Evolutionary conservation across 345 rosid species (phyloP), one percentile per base, ranked within the genome.

Genomic region (Eucalyptus regnans): DNA sequence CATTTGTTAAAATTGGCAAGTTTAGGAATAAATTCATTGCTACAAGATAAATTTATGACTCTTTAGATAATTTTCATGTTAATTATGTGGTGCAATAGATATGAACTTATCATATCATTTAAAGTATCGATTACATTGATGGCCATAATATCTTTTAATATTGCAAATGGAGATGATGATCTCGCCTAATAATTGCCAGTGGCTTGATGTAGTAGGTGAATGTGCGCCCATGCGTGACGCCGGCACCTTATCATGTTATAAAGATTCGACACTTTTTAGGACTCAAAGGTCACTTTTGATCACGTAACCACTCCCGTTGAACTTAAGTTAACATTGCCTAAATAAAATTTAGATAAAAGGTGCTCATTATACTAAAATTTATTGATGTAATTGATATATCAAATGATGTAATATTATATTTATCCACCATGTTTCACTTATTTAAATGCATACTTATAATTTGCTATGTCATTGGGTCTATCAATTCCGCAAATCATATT

Each of bases 401-500:
- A 5, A 68, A 37, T 31, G 41, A 66, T 31, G 3, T 17, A 9
- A 16, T 8, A 16, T 68, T 31, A 16, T 71, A 33, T 33, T 33
- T 17, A 71, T 18, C 20, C 27, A 37, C 27, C 13, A 1, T 37
- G 81, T 33, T 20, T 22, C 13, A 37, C 27, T 37, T 37, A 10
- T 37, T 71, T 37, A 18, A 9, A 37, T 71, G 46, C 46, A 5
- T 23, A 18, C 25, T 71, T 71, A 37, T 11, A 37, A 71, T 68
- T 5, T 68, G 7, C 44, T 16, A 17, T 2, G 23, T 9, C 58
- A 52, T 52, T 18, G 18, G 9, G 58, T 18, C 7, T 33, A 37
- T 33, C 44, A 64, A n/a, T n/a, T 64, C 5, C 0, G 0, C 8
- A 64, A 14, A 64, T n/a, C 20, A 64, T 4, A 64, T n/a, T 12